Conservation (phyloP, 257 asterid species). For the Vinca minor region DNA sequence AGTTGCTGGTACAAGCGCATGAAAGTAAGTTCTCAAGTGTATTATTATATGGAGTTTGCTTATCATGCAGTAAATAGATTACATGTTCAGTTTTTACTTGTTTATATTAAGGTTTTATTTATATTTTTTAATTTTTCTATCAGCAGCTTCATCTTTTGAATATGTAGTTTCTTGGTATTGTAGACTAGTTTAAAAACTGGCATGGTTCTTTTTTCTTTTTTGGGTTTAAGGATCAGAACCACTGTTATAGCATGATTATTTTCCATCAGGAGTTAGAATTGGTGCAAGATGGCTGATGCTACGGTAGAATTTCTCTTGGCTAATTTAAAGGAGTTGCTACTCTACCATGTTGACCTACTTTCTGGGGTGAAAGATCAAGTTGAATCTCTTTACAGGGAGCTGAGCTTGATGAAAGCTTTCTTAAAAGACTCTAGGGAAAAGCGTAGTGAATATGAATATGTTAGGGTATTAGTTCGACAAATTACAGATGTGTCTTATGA, state of each 20-base stretch:
- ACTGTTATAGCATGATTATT: background rate
- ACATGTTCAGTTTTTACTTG: background rate
- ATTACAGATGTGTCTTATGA: conserved; percentile 35
- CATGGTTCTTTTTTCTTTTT: background rate
- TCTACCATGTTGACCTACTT: conserved; percentile 32
- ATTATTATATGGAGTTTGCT: background rate
- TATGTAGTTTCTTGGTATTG: background rate
- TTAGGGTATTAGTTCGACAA: conserved; percentile 34
- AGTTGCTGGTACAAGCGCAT: background rate
- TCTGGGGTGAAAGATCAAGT: conserved; percentile 35
- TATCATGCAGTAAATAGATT: background rate
- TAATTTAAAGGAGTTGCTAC: conserved; percentile 39
- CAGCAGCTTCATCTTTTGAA: background rate
- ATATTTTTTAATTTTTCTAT: no score
- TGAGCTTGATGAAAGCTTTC: conserved; percentile 42
- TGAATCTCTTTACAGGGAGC: conserved; percentile 39
- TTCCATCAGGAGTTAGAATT: background rate
- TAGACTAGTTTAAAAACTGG: background rate
- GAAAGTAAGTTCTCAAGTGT: background rate
- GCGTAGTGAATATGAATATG: conserved; percentile 31
- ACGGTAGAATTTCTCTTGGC: conserved; percentile 35
- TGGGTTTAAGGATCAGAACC: background rate
- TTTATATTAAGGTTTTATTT: background rate
- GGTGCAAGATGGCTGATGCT: conserved; percentile 35
- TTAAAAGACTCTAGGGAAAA: conserved; percentile 38